A percentile compares a stretch with the other conserved stretches of the same genome.
These are phyloP conservation scores for Apiosordaria backusii DNA, from an alignment of 495 filamentous ascomycete genomes.

Conservation along the genomic window DNA sequence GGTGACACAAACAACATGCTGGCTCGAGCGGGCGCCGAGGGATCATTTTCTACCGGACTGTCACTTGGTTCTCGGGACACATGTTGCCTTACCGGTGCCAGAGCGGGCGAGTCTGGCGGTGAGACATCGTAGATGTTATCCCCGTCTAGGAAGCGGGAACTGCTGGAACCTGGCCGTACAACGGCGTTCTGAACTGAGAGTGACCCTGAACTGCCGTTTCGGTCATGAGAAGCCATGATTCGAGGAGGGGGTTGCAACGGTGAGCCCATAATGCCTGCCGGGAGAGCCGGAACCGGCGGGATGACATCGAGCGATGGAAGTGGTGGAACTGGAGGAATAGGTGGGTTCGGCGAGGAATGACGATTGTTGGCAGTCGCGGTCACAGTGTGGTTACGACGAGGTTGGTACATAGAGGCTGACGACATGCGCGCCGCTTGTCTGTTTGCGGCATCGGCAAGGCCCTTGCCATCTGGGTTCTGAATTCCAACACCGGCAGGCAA, in stretches of 20 bases:
- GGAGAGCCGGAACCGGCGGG: constrained; percentile 24
- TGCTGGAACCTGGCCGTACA: constrained; percentile 21
- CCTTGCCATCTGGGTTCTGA: neutral
- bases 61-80: constrained; percentile 20
- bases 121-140: constrained; percentile 56
- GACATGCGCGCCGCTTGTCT: constrained; percentile 12
- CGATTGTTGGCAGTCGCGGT: constrained; percentile 4
- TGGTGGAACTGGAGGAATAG: constrained; percentile 23
- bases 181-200: constrained; percentile 4
- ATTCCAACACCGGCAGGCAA: constrained; percentile 27
- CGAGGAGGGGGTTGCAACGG: constrained; percentile 12
- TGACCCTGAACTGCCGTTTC: constrained; percentile 17
- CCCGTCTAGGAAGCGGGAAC: constrained; percentile 27
- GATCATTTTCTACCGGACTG: constrained; percentile 19
- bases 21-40: constrained; percentile 7
- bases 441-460: neutral
- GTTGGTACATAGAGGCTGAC: constrained; percentile 18
- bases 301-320: constrained; percentile 23
- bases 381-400: constrained; percentile 22
- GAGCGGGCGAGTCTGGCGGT: constrained; percentile 46
- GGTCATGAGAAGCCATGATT: constrained; percentile 15
- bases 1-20: constrained; percentile 8
- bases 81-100: constrained; percentile 16
- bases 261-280: neutral
- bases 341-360: constrained; percentile 20